Conservation (phyloP, 768 basidiomycete species). For the Rhizopogon vinicolor region DNA sequence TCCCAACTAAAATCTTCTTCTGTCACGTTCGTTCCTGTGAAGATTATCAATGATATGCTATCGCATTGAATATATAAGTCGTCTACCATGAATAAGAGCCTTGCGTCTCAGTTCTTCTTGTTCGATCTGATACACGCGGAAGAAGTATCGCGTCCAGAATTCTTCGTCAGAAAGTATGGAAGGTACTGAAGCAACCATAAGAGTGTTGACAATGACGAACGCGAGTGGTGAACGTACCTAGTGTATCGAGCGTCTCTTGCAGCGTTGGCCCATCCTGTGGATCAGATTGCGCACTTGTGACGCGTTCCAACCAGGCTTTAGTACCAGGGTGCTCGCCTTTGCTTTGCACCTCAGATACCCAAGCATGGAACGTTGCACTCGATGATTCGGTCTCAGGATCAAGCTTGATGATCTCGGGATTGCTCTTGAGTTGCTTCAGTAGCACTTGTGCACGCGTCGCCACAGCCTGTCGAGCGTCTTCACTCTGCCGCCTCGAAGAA, state of each 20-base stretch:
- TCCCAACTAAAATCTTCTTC: slow-evolving; percentile 95
- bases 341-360: slow-evolving; percentile 55
- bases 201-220: background rate
- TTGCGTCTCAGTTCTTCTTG: slow-evolving; percentile 77
- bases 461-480: slow-evolving; percentile 48
- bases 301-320: slow-evolving; percentile 50
- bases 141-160: slow-evolving; percentile 92
- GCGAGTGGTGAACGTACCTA: slow-evolving; percentile 45
- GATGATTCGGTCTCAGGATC: slow-evolving; percentile 69
- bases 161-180: slow-evolving; percentile 52
- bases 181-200: slow-evolving; percentile 51
- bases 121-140: slow-evolving; percentile 78
- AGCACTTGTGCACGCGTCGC: slow-evolving; percentile 76
- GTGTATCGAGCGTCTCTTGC: slow-evolving; percentile 43
- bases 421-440: slow-evolving; percentile 64
- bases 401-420: slow-evolving; percentile 69
- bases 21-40: slow-evolving; percentile 52
- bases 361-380: slow-evolving; percentile 50
- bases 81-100: slow-evolving; percentile 65
- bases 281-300: slow-evolving; percentile 45
- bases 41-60: slow-evolving; percentile 3
- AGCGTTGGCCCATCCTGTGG: slow-evolving; percentile 48
- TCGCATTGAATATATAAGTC: background rate
- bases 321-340: slow-evolving; percentile 46
- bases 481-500: slow-evolving; percentile 25